Evolutionary conservation across 2,329 filamentous ascomycete species (phyloP).

Genomic region (Didymella sp.): DNA sequence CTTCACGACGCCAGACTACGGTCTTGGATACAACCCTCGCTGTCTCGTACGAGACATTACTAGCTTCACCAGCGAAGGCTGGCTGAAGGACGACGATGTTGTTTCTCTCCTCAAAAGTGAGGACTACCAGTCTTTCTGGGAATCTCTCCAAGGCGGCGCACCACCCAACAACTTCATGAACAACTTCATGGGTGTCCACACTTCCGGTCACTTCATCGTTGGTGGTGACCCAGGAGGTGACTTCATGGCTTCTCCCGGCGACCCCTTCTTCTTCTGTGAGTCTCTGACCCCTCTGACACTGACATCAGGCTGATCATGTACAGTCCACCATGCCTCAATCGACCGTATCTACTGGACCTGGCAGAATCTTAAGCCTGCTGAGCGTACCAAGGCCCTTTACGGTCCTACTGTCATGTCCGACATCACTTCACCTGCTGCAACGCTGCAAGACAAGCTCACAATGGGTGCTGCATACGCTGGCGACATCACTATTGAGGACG

Average conservation of each 20-base stretch:
- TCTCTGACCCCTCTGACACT: too few species aligned
- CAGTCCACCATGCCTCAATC: slow-evolving; percentile 53
- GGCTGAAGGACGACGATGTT: slow-evolving; percentile 22
- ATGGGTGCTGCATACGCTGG: slow-evolving; percentile 47
- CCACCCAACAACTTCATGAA: slow-evolving; percentile 37
- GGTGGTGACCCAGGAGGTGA: slow-evolving; percentile 57
- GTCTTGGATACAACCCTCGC: slow-evolving; percentile 46
- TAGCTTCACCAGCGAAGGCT: slow-evolving; percentile 21
- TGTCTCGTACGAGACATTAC: slow-evolving; percentile 52
- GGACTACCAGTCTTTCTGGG: slow-evolving; percentile 41
- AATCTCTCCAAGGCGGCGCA: slow-evolving; percentile 47
- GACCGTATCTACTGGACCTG: slow-evolving; percentile 59
- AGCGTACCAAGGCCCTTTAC: slow-evolving; percentile 49
- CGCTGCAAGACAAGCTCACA: slow-evolving; percentile 52
- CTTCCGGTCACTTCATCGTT: slow-evolving; percentile 56
- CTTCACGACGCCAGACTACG: slow-evolving; percentile 27
- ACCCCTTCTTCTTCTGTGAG: slow-evolving; percentile 54
- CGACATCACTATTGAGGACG: slow-evolving; percentile 46
- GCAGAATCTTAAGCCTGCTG: slow-evolving; percentile 54
- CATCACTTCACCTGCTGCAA: slow-evolving; percentile 54
- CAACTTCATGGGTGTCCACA: slow-evolving; percentile 54
- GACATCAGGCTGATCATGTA: background rate
- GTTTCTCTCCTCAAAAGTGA: slow-evolving; percentile 24
- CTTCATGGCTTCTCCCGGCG: slow-evolving; percentile 55
- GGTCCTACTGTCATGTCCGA: slow-evolving; percentile 53